A percentile compares a stretch with the other conserved stretches of the same genome.
These are phyloP conservation scores for Claviceps sp. DNA, from an alignment of 2,329 filamentous ascomycete genomes.

Conservation along the genomic window DNA sequence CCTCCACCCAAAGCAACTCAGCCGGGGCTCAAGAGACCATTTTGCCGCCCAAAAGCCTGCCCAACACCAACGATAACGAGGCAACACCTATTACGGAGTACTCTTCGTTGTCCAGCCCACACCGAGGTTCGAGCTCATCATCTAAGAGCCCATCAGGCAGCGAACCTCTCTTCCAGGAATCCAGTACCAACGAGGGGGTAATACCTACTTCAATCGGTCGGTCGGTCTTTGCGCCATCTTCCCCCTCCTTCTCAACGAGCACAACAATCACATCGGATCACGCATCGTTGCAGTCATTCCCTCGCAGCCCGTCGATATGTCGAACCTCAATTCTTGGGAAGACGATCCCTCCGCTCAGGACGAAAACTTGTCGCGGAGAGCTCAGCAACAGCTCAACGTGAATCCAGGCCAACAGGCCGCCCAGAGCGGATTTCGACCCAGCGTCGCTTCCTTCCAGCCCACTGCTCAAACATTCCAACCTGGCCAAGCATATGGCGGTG, in stretches of 20 bases:
- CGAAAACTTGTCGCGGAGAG: constrained; percentile 63
- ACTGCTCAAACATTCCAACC: constrained; percentile 59
- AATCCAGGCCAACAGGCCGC: constrained; percentile 32
- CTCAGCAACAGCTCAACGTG: constrained; percentile 63
- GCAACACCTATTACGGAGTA: background rate
- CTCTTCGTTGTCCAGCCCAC: background rate
- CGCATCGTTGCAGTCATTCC: background rate
- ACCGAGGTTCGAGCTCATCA: background rate
- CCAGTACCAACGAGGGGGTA: constrained; percentile 3
- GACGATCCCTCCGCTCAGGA: constrained; percentile 70
- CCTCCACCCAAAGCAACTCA: constrained; percentile 12
- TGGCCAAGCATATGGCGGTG: constrained; percentile 51
- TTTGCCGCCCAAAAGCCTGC: constrained; percentile 3
- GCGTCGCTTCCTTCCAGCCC: constrained; percentile 56
- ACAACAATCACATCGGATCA: background rate
- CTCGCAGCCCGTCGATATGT: constrained; percentile 41
- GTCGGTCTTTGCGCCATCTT: background rate
- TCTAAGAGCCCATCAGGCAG: background rate
- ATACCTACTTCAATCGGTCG: background rate
- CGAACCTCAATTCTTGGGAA: constrained; percentile 90
- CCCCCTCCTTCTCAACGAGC: background rate
- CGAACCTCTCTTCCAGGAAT: background rate
- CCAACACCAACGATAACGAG: background rate
- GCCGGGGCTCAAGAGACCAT: constrained; percentile 2
- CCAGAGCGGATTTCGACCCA: constrained; percentile 34